Percentiles rank a stretch among this genome's conserved stretches.
phyloP scores from a whole-genome alignment of 2,329 filamentous ascomycete species.

The Talaromyces sp. region DNA sequence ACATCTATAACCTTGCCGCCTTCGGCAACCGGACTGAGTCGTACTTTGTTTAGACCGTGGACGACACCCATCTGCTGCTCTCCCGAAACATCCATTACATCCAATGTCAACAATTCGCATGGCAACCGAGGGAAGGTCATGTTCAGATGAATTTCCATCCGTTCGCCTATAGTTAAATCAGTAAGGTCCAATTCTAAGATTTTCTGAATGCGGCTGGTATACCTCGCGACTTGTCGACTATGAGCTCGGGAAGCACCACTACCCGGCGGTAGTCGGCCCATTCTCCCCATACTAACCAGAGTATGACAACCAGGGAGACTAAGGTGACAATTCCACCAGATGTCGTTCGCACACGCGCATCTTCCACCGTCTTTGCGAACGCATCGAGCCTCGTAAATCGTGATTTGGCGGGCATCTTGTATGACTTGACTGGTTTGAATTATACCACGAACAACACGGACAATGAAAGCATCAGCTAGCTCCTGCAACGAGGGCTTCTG shows the following conservation, averaged over 20 bases:
- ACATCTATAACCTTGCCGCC: constrained; percentile 73
- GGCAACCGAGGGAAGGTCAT: constrained; percentile 91
- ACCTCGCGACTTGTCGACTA: constrained; percentile 97
- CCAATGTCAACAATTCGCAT: constrained; percentile 91
- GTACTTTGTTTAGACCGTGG: constrained; percentile 88
- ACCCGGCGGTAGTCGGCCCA: constrained; percentile 89
- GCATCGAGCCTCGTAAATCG: constrained; percentile 95
- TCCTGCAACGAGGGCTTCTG: constrained; percentile 20
- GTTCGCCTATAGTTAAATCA: constrained; percentile 63
- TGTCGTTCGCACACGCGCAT: constrained; percentile 92
- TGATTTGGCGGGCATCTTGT: constrained; percentile 77
- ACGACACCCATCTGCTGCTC: constrained; percentile 93
- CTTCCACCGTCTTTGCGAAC: constrained; percentile 98
- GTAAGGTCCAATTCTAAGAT: neutral
- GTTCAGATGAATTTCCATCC: constrained; percentile 99
- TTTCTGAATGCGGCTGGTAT: constrained; percentile 20
- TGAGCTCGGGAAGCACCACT: constrained; percentile 81
- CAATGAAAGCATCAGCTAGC: constrained; percentile 17
- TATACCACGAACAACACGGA: constrained; percentile 6
- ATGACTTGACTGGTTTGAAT: neutral
- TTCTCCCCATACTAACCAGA: constrained; percentile 90
- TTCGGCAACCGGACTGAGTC: constrained; percentile 66
- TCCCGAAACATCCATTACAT: constrained; percentile 98
- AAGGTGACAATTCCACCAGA: constrained; percentile 95
- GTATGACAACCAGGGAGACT: constrained; percentile 77